Evolutionary conservation across 768 basidiomycete genomes (phyloP).

Genomic region (Amylocystis lapponica): DNA sequence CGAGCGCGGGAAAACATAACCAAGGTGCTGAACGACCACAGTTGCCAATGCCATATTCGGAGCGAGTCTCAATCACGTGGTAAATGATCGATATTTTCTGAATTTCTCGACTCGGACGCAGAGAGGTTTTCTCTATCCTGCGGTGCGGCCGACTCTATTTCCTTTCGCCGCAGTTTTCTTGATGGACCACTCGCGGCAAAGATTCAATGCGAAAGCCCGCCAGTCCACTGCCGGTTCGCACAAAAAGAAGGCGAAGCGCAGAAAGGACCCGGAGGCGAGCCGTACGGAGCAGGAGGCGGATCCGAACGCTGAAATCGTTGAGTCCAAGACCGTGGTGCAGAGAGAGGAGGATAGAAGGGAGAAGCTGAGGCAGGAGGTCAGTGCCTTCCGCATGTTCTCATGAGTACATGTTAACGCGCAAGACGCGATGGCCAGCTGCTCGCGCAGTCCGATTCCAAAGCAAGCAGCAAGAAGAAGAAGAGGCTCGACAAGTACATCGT

Average conservation of each 20-base stretch:
- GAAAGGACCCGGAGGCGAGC: constrained; percentile 3
- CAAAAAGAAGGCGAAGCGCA: constrained; percentile 23
- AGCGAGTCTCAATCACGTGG: too few species aligned
- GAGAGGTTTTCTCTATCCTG: too few species aligned
- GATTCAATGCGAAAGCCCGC: constrained; percentile 24
- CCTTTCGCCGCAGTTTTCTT: too few species aligned
- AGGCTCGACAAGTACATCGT: constrained; percentile 91
- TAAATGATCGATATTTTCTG: too few species aligned
- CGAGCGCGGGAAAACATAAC: too few species aligned
- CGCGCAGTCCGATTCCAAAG: constrained; percentile 58
- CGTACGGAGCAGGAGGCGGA: constrained; percentile 14
- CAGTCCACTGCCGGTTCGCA: constrained; percentile 18
- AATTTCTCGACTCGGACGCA: too few species aligned
- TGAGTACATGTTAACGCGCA: constrained; percentile 13
- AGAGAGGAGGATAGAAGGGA: constrained; percentile 57
- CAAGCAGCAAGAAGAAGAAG: constrained; percentile 83
- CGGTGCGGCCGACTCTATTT: too few species aligned
- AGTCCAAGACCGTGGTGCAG: constrained; percentile 53
- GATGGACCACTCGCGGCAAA: too few species aligned
- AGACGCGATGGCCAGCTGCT: constrained; percentile 12
- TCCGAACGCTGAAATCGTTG: constrained; percentile 53
- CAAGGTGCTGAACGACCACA: too few species aligned
- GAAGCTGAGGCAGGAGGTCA: constrained; percentile 56
- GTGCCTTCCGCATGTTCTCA: constrained; percentile 3
- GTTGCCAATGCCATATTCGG: too few species aligned